Evolutionary conservation across 2,329 filamentous ascomycete genomes (phyloP), one percentile per base, ranked within the genome.

Genomic region (Pseudogymnoascus verrucosus): DNA sequence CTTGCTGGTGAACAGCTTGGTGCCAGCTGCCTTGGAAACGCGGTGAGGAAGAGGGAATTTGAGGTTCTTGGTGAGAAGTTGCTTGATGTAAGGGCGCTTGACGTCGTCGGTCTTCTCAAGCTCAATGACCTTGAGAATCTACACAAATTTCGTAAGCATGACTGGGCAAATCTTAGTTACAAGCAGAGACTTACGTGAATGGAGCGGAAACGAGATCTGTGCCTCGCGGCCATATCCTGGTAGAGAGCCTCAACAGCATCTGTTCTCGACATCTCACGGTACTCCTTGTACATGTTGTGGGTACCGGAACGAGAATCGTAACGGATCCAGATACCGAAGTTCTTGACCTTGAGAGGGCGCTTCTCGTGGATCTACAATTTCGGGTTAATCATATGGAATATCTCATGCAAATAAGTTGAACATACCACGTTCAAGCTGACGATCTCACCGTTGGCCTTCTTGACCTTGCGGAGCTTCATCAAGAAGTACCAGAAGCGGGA

Each of bases 281-380:
- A 98, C 89, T 99, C 95, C 89, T 98, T 98, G 91, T 99, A 99
- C 95, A 99, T 99, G 90, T 99, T 99, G 92, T 99, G 95, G 76
- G 95, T 99, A 76, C 95, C 95, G 75, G 95, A 98, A 82, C 95
- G 93, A 69, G 96, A 99, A 84, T 99, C 93, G 85, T 99, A 99
- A 79, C 96, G 93, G 84, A 99, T 89, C 96, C 96, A 99, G 88
- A 99, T 89, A 80, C 95, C 95, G 80, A 99, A 98, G 90, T 97
- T 99, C 92, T 99, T 99, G 87, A 99, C 93, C 87, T 96, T 97
- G 78, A 93, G 85, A 76, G 95, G 95, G 81, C 91, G 92, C 89
- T 98, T 98, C 92, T 99, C 95, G 83, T 87, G 82, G 84, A 99
- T 96, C 93, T 96, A 62, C 21, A 16, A 23, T 36, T 26, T 37